Percentiles rank a stretch among this genome's conserved stretches.
phyloP scores from a whole-genome alignment of 352 stramenopile species.

The Globisporangium solare region DNA sequence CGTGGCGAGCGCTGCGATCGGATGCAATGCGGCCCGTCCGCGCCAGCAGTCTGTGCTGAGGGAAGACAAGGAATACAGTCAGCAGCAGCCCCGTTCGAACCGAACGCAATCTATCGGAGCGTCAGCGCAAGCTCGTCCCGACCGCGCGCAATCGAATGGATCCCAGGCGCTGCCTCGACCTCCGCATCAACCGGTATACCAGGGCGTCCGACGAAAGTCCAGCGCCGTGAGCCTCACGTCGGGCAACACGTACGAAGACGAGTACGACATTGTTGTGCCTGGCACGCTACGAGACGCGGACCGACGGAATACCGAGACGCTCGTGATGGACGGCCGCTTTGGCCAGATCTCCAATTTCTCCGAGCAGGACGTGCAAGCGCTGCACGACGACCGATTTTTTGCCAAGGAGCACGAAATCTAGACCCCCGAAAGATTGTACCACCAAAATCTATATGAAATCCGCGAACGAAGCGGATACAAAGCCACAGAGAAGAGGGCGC shows the following conservation, averaged over 20 bases:
- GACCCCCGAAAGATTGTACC: background rate
- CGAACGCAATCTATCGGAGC: background rate
- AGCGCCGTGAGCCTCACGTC: conserved; percentile 7
- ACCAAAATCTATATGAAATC: background rate
- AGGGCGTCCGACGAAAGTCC: background rate
- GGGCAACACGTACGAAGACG: conserved; percentile 27
- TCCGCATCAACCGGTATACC: conserved; percentile 9
- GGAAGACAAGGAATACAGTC: conserved; percentile 7
- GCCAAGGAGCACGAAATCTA: conserved; percentile 14
- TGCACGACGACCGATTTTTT: conserved; percentile 20
- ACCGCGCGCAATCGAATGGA: conserved; percentile 1
- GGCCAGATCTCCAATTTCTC: conserved; percentile 63
- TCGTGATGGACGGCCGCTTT: conserved; percentile 54
- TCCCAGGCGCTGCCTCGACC: background rate
- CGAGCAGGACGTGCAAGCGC: conserved; percentile 28
- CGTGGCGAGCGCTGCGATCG: conserved; percentile 2
- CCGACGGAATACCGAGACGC: conserved; percentile 61
- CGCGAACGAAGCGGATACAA: conserved; percentile 4
- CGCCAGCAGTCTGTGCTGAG: conserved; percentile 6
- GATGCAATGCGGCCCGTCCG: background rate
- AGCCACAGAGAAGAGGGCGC: background rate
- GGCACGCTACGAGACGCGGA: conserved; percentile 49
- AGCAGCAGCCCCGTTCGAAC: conserved; percentile 3
- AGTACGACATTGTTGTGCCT: conserved; percentile 75
- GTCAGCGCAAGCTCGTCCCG: too few species aligned